Percentiles rank a stretch among this genome's conserved stretches.
These are phyloP conservation scores for Cajanus cajan DNA, from an alignment of 306 rosid species.

Conservation along the genomic window DNA sequence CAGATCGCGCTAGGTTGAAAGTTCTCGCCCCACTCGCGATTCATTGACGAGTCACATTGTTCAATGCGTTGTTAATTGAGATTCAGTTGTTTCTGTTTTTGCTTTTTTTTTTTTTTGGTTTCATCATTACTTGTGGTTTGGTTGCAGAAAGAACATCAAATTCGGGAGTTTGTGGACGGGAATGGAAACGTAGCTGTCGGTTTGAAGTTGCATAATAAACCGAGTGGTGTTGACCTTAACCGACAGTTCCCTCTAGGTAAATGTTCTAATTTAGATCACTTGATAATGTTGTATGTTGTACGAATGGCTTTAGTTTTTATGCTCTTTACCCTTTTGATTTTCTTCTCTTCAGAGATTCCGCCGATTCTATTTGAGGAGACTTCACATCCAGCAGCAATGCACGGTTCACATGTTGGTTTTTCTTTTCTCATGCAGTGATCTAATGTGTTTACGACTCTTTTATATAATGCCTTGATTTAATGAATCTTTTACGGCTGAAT, in stretches of 20 bases:
- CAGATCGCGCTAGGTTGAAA: constrained; percentile 20
- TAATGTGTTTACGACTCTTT: background rate
- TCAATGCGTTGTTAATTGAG: background rate
- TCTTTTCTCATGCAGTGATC: constrained; percentile 9
- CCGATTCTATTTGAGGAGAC: constrained; percentile 60
- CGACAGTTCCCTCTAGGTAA: constrained; percentile 63
- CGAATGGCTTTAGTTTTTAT: background rate
- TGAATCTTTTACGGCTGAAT: constrained; percentile 15
- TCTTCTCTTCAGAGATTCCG: constrained; percentile 45
- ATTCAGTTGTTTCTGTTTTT: background rate
- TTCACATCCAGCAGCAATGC: constrained; percentile 48
- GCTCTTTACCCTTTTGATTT: background rate
- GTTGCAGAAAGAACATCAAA: constrained; percentile 44
- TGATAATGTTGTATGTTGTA: background rate
- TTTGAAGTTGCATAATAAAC: constrained; percentile 38
- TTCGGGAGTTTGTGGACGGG: constrained; percentile 42
- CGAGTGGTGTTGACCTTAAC: constrained; percentile 40
- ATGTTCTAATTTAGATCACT: constrained; percentile 15
- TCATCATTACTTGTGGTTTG: background rate
- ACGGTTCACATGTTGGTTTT: constrained; percentile 52
- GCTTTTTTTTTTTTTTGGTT: background rate
- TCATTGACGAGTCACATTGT: constrained; percentile 14
- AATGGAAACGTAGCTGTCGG: constrained; percentile 36
- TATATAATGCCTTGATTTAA: background rate
- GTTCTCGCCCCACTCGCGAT: background rate